phyloP scores from a whole-genome alignment of 129 eudicot genomes.

The Helianthus tuberosus region DNA sequence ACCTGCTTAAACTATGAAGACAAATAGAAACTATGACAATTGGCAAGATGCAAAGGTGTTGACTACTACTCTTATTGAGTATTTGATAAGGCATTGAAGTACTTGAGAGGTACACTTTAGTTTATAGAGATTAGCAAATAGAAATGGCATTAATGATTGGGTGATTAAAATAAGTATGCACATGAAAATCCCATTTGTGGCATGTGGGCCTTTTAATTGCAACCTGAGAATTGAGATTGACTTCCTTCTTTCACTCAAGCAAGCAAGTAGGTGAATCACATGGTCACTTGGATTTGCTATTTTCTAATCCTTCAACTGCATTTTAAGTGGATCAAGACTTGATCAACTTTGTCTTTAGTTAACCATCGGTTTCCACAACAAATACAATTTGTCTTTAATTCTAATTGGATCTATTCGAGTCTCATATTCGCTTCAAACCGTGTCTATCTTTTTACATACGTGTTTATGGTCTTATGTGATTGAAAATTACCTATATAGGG shows the following conservation, averaged over 20 bases:
- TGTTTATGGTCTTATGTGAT: too few relatives aligned
- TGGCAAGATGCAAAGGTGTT: conserved; percentile 32
- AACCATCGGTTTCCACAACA: conserved; percentile 16
- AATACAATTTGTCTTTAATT: neutral
- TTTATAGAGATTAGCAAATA: conserved; percentile 35
- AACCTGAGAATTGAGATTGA: conserved; percentile 32
- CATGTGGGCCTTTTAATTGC: conserved; percentile 44
- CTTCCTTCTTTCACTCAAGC: conserved; percentile 29
- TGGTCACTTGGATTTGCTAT: conserved; percentile 35
- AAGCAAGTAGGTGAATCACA: conserved; percentile 33
- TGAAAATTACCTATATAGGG: too few relatives aligned
- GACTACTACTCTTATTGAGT: conserved; percentile 38
- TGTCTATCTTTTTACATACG: too few relatives aligned
- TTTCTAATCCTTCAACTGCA: conserved; percentile 16
- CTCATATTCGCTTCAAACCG: too few relatives aligned
- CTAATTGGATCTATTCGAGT: too few relatives aligned
- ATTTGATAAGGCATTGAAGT: conserved; percentile 31
- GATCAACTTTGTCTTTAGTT: conserved; percentile 21
- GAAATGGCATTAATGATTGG: conserved; percentile 44
- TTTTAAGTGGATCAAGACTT: conserved; percentile 28
- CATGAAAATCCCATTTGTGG: conserved; percentile 41
- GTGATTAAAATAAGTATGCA: conserved; percentile 38
- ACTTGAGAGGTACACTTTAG: conserved; percentile 41
- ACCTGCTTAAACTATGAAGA: neutral
- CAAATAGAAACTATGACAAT: neutral